Evolutionary conservation across 768 basidiomycete species (phyloP), one percentile per base, ranked within the genome.

Genomic region (Lactifluus pinguis): DNA sequence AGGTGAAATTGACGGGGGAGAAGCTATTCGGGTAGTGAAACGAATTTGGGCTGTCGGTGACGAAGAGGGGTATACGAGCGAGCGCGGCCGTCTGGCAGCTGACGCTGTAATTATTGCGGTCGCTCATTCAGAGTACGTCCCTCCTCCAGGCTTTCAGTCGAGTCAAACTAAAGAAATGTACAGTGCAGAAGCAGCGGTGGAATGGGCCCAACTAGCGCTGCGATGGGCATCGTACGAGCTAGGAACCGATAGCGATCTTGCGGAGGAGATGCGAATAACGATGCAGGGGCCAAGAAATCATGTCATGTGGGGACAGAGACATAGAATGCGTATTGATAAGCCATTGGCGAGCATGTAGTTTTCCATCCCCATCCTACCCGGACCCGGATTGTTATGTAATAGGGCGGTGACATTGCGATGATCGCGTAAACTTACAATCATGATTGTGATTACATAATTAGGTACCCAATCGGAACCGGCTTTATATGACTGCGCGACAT

Each of bases 61-160:
- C 39, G 76, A 80, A 64, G 85, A 87, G 71, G 83, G 82, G 0
- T 86, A 87, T 66, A 79, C 76, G 76, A 85, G 83, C 67, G 85
- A 83, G 71, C 74, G 84, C 42, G 85, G 85, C 10, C 73, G 77
- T 63, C 73, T 86, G 3, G 84, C 85, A 7, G 80, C 81, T 29
- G 85, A 86, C 67, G 82, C 80, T 10, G 76, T 76, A 6, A 79
- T 75, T 73, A 77, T 86, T 19, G 82, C 84, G 8, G 82, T 80
- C 14, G 74, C 83, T 5, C 84, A 86, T 73, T 79, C 77, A 6
- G 83, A 86, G 84, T 86, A 68, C 72, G 84, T 74, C 14, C 50
- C 57, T 50, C 39, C 41, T 36, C 25, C 44, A 19, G 29, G 49
- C 39, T 38, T 36, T 19, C 44, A 19, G 29, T n/a, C 21, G 41